A percentile compares a stretch with the other conserved stretches of the same genome.
These are phyloP conservation scores for Exophiala aquamarina DNA, from an alignment of 2,329 filamentous ascomycete genomes.

Conservation along the genomic window DNA sequence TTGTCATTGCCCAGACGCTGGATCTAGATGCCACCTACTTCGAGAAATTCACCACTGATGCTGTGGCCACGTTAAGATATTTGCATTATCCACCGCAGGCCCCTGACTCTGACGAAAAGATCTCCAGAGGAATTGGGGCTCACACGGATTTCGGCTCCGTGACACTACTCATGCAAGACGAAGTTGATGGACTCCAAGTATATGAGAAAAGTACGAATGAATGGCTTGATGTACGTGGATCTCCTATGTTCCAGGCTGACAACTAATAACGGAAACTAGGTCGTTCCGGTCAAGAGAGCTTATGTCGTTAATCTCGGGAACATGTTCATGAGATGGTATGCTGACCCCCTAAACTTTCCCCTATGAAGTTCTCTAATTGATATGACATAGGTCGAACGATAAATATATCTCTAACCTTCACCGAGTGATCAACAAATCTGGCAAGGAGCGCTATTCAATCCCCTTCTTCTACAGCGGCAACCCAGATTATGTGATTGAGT, in stretches of 20 bases:
- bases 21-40: constrained; percentile 23
- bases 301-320: constrained; percentile 33
- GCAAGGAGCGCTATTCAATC: constrained; percentile 30
- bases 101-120: constrained; percentile 22
- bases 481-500: constrained; percentile 44
- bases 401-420: constrained; percentile 32
- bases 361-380: too few species aligned
- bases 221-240: constrained; percentile 28
- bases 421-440: constrained; percentile 32
- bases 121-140: constrained; percentile 29
- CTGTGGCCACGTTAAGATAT: constrained; percentile 28
- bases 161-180: constrained; percentile 33
- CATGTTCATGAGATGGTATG: constrained; percentile 31
- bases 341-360: too few species aligned
- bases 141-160: constrained; percentile 35
- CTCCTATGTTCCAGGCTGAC: background rate
- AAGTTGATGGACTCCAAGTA: constrained; percentile 30
- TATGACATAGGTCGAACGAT: constrained; percentile 26
- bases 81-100: constrained; percentile 32
- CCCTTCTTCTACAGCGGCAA: constrained; percentile 44
- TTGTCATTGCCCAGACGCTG: constrained; percentile 21
- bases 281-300: constrained; percentile 27
- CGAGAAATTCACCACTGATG: constrained; percentile 25
- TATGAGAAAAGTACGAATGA: constrained; percentile 25
- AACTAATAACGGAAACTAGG: constrained; percentile 27